Evolutionary conservation across 768 basidiomycete genomes (phyloP).

Genomic region (Podaxis carcinomalis): DNA sequence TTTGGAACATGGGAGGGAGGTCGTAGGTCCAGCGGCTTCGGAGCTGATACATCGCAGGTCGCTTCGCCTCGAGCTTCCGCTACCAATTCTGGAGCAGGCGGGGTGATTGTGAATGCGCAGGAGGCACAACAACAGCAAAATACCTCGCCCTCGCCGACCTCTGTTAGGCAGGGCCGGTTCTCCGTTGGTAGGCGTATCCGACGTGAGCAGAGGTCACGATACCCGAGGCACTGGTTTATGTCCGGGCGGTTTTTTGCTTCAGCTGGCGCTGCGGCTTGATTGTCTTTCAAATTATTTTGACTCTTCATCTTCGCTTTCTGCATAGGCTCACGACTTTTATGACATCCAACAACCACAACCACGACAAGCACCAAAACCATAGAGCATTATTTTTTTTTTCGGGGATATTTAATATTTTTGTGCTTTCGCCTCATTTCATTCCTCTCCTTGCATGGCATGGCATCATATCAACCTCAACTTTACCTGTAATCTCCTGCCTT

Average conservation of each 20-base stretch:
- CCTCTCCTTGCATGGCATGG: slow-evolving; percentile 1
- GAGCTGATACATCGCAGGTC: slow-evolving; percentile 6
- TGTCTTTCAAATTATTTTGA: background rate
- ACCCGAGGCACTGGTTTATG: slow-evolving; percentile 51
- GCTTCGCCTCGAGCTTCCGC: slow-evolving; percentile 23
- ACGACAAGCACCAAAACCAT: slow-evolving; percentile 4
- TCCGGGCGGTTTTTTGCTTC: slow-evolving; percentile 47
- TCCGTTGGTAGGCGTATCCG: slow-evolving; percentile 13
- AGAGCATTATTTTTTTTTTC: slow-evolving; percentile 12
- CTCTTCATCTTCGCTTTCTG: background rate
- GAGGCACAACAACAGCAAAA: slow-evolving; percentile 16
- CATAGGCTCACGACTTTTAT: background rate
- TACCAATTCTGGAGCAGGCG: background rate
- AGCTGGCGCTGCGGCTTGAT: slow-evolving; percentile 27
- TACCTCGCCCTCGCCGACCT: slow-evolving; percentile 9
- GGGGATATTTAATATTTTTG: slow-evolving; percentile 3
- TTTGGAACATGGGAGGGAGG: slow-evolving; percentile 9
- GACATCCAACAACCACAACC: background rate
- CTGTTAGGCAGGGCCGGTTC: slow-evolving; percentile 23
- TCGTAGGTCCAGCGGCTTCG: background rate
- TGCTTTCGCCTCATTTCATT: background rate
- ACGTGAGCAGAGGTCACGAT: slow-evolving; percentile 20
- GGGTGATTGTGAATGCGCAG: slow-evolving; percentile 9
- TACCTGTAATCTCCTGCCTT: background rate
- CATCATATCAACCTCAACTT: slow-evolving; percentile 1